These are phyloP conservation scores for Nannochloropsis gaditana DNA, from an alignment of 108 stramenopile genomes.

Conservation along the genomic window DNA sequence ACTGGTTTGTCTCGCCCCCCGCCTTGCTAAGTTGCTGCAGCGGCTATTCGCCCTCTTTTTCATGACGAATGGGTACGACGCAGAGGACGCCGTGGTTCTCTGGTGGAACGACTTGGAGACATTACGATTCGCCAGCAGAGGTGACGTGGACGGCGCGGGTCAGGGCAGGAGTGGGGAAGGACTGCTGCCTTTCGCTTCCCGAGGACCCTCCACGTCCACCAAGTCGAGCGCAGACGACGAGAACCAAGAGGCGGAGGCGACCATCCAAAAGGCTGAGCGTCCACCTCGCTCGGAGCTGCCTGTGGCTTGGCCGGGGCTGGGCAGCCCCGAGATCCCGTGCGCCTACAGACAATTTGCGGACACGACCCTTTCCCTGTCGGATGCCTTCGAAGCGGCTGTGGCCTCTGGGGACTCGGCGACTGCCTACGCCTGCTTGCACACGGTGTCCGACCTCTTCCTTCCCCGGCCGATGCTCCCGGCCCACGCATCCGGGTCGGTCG, in stretches of 20 bases:
- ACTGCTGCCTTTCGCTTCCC: background rate
- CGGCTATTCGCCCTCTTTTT: constrained; percentile 8
- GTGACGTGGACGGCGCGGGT: background rate
- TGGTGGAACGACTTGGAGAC: background rate
- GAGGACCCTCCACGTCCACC: background rate
- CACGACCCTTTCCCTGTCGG: background rate
- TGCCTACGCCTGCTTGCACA: background rate
- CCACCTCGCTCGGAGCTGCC: background rate
- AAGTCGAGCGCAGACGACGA: background rate
- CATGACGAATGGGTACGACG: constrained; percentile 10
- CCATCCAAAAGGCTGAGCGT: background rate
- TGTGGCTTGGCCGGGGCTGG: background rate
- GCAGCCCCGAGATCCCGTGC: background rate
- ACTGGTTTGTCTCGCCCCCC: background rate
- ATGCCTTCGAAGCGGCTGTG: background rate
- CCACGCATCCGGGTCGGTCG: too few relatives aligned
- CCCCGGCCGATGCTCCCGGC: background rate
- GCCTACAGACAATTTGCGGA: background rate
- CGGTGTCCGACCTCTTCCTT: background rate
- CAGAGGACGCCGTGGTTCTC: background rate
- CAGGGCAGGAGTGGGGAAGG: background rate
- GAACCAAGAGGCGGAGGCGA: background rate
- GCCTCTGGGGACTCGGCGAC: background rate
- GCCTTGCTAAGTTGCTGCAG: background rate
- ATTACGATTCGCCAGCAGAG: background rate